A percentile compares a stretch with the other conserved stretches of the same genome.
Evolutionary conservation across 2,329 filamentous ascomycete species (phyloP).

Genomic region (Penicillium paneum): DNA sequence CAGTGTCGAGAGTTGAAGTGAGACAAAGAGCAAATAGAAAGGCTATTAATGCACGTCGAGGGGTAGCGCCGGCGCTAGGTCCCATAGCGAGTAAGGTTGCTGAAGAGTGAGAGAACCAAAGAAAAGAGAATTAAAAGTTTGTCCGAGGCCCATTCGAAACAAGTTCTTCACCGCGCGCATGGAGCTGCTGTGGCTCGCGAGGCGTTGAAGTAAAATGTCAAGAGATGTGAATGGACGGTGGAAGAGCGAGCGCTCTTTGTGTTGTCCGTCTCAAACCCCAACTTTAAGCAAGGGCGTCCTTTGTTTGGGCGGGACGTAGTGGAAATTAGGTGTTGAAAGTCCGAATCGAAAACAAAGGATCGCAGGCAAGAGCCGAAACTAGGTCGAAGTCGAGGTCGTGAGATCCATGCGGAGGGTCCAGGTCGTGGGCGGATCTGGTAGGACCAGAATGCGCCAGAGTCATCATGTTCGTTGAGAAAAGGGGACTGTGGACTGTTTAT

Average conservation of each 20-base stretch:
- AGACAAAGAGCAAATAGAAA: constrained; percentile 10
- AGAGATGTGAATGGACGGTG: neutral
- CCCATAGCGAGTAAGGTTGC: constrained; percentile 9
- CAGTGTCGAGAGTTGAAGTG: constrained; percentile 4
- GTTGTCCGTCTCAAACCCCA: neutral
- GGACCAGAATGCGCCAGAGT: constrained; percentile 25
- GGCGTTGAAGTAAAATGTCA: neutral
- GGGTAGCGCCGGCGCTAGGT: constrained; percentile 19
- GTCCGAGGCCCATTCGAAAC: neutral
- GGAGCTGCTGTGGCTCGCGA: neutral
- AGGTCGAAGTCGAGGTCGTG: constrained; percentile 30
- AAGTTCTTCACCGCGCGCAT: neutral
- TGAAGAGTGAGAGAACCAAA: constrained; percentile 3
- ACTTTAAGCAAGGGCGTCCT: neutral
- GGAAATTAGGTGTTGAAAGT: constrained; percentile 15
- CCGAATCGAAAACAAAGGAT: constrained; percentile 23
- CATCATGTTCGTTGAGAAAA: constrained; percentile 33
- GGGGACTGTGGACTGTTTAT: constrained; percentile 24
- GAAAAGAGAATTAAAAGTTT: neutral
- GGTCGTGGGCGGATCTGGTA: constrained; percentile 23
- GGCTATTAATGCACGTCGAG: constrained; percentile 18
- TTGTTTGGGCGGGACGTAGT: neutral
- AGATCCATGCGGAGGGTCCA: constrained; percentile 32
- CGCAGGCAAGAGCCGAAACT: constrained; percentile 23
- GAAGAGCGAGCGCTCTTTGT: neutral